A percentile compares a stretch with the other conserved stretches of the same genome.
These are phyloP conservation scores for Globisporangium lucens DNA, from an alignment of 352 stramenopile species.

Conservation along the genomic window DNA sequence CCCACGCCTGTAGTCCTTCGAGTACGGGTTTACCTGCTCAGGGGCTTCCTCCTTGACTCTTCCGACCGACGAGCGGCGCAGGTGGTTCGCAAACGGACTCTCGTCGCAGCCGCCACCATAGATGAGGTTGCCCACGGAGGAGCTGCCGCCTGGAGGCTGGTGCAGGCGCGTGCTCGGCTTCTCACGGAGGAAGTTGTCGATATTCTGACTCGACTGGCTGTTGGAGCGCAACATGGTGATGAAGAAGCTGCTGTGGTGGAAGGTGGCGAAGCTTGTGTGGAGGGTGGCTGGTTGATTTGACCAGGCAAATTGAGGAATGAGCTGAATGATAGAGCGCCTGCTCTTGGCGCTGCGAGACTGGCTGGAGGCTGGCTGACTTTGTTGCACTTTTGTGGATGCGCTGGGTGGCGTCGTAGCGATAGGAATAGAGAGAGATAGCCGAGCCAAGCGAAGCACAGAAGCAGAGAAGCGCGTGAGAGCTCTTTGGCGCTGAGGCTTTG, in stretches of 20 bases:
- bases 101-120: slow-evolving; percentile 54
- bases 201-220: slow-evolving; percentile 70
- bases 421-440: not conserved
- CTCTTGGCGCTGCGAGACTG: not conserved
- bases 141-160: slow-evolving; percentile 63
- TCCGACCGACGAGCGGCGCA: slow-evolving; percentile 32
- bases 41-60: slow-evolving; percentile 50
- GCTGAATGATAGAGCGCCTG: slow-evolving; percentile 6
- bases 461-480: not conserved
- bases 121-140: slow-evolving; percentile 71
- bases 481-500: not conserved
- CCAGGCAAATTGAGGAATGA: slow-evolving; percentile 32
- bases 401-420: not conserved
- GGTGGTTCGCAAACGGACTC: slow-evolving; percentile 49
- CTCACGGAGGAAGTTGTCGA: slow-evolving; percentile 77
- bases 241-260: not conserved
- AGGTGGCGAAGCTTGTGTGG: slow-evolving; percentile 7
- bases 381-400: not conserved
- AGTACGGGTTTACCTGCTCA: slow-evolving; percentile 51
- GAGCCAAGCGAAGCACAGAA: not conserved
- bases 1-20: slow-evolving; percentile 31
- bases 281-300: not conserved
- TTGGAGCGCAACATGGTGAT: slow-evolving; percentile 49
- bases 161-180: slow-evolving; percentile 78
- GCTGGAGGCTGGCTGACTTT: not conserved